phyloP scores from a whole-genome alignment of 148 eudicot species.

The Vaccinium myrtillus region DNA sequence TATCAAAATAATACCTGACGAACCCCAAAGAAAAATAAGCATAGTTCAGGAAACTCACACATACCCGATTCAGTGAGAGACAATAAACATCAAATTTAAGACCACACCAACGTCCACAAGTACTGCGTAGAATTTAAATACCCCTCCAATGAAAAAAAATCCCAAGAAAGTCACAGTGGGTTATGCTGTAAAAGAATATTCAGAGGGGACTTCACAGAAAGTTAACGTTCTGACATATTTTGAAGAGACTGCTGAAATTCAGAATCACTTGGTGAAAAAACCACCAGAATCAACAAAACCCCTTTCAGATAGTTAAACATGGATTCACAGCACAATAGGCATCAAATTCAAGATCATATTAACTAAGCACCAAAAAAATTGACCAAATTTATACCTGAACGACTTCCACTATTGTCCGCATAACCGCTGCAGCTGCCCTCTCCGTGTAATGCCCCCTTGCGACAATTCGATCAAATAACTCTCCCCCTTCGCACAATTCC shows the following conservation, averaged over 20 bases:
- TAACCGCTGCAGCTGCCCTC: slow-evolving; percentile 49
- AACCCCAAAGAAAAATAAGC: not conserved
- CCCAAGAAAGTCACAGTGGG: not conserved
- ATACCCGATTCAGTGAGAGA: not conserved
- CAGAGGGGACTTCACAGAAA: not conserved
- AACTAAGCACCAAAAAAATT: not conserved
- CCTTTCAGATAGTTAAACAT: not conserved
- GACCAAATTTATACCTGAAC: slow-evolving; percentile 32
- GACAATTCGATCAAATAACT: slow-evolving; percentile 54
- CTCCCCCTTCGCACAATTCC: slow-evolving; percentile 65
- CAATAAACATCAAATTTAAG: not conserved
- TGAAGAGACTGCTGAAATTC: not conserved
- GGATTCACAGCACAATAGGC: not conserved
- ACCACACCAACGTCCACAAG: not conserved
- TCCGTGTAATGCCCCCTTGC: slow-evolving; percentile 68
- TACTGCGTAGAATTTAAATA: not conserved
- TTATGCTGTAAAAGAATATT: not conserved
- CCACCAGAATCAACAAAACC: not conserved
- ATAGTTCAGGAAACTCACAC: not conserved
- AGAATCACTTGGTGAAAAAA: not conserved
- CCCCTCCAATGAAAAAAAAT: not conserved
- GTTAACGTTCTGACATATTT: not conserved
- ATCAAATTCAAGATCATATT: slow-evolving; percentile 8
- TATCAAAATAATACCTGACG: not conserved
- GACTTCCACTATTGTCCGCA: slow-evolving; percentile 53